phyloP scores from a whole-genome alignment of 257 asterid genomes.

The Linaria vulgaris region DNA sequence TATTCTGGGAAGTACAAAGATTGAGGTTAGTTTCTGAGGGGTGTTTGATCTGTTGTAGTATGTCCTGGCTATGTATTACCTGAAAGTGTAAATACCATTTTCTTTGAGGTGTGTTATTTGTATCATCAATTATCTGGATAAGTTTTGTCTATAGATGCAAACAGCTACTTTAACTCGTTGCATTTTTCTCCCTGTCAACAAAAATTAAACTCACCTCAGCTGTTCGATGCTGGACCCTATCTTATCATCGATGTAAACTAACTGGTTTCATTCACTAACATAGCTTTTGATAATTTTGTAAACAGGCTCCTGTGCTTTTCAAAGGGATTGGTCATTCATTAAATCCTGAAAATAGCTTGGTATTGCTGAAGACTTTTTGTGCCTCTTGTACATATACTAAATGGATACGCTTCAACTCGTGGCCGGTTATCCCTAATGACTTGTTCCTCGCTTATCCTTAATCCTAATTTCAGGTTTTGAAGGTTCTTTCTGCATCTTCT shows the following conservation, averaged over 20 bases:
- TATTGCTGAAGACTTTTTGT: conserved; percentile 28
- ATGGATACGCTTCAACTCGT: conserved; percentile 3
- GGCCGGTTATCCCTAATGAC: conserved; percentile 12
- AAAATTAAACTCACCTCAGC: background rate
- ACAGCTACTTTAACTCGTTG: background rate
- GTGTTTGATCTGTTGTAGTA: conserved; percentile 4
- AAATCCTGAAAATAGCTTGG: conserved; percentile 70
- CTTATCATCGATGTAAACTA: conserved; percentile 1
- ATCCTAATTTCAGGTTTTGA: conserved; percentile 47
- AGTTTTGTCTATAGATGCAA: background rate
- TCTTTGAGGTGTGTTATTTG: background rate
- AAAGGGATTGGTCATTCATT: conserved; percentile 71
- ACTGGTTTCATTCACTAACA: conserved; percentile 1
- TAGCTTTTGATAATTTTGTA: conserved; percentile 17
- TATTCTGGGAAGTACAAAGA: conserved; percentile 56
- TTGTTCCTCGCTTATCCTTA: conserved; percentile 13
- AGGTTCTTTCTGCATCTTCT: conserved; percentile 72
- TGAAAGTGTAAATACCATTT: background rate
- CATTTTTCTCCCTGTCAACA: background rate
- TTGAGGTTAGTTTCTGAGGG: conserved; percentile 50
- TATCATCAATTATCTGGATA: background rate
- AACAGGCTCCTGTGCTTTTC: conserved; percentile 75
- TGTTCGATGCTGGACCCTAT: background rate
- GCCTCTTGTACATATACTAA: background rate
- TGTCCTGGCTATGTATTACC: background rate